A percentile compares a stretch with the other conserved stretches of the same genome.
Evolutionary conservation across 2,329 filamentous ascomycete genomes (phyloP).

Genomic region (Diatrype stigma): DNA sequence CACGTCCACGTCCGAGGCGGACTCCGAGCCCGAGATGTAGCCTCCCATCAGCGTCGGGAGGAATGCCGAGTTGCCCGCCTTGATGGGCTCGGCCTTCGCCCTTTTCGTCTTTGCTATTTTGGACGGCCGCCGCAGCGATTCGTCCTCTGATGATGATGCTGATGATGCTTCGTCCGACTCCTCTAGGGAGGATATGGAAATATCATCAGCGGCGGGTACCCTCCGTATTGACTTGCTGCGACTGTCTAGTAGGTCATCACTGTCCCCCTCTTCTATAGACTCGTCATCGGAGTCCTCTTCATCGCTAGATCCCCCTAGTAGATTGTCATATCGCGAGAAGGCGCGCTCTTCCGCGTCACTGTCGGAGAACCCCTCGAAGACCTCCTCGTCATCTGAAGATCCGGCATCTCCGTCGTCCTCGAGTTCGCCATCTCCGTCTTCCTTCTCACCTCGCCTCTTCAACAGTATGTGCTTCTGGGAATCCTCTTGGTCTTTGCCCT

Average conservation of each 20-base stretch:
- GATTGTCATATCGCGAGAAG: constrained; percentile 40
- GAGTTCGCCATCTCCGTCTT: constrained; percentile 29
- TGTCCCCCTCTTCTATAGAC: constrained; percentile 21
- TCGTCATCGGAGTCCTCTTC: constrained; percentile 32
- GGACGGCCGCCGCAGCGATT: constrained; percentile 17
- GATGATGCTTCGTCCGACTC: constrained; percentile 25
- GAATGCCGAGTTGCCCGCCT: constrained; percentile 52
- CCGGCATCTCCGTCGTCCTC: constrained; percentile 22
- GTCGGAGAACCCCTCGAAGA: constrained; percentile 23
- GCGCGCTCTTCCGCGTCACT: constrained; percentile 32
- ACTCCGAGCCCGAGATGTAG: constrained; percentile 74
- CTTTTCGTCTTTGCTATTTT: constrained; percentile 29
- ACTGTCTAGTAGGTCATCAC: constrained; percentile 22
- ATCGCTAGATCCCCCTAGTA: constrained; percentile 41
- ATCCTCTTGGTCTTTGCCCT: constrained; percentile 19
- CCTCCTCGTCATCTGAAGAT: constrained; percentile 9
- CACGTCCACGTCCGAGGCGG: constrained; percentile 62
- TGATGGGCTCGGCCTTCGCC: constrained; percentile 13
- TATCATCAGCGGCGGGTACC: constrained; percentile 10
- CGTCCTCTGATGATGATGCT: constrained; percentile 19
- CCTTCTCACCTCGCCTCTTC: constrained; percentile 31
- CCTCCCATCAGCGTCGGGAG: constrained; percentile 74
- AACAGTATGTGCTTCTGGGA: constrained; percentile 17
- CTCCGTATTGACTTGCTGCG: constrained; percentile 18
- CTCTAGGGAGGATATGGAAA: constrained; percentile 23